Evolutionary conservation across 257 asterid genomes (phyloP).

Genomic region (Nicotiana tabacum): DNA sequence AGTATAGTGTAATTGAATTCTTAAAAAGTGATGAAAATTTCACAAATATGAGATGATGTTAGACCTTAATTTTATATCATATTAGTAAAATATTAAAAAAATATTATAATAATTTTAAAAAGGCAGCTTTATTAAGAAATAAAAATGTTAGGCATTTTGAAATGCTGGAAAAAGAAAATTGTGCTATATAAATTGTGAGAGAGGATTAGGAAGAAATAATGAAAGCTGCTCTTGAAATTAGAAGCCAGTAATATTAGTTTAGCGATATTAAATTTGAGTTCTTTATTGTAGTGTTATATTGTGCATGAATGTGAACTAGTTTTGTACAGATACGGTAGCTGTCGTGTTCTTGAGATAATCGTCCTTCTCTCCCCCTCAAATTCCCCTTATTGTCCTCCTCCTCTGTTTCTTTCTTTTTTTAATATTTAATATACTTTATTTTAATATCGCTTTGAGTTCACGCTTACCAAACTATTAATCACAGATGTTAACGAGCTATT

Average conservation of each 20-base stretch:
- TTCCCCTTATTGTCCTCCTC: constrained; percentile 16
- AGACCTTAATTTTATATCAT: background rate
- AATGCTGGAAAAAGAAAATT: background rate
- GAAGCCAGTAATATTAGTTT: background rate
- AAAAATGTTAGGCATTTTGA: background rate
- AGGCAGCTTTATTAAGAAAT: background rate
- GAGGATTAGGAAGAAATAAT: background rate
- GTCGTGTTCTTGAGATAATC: constrained; percentile 8
- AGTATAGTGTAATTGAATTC: background rate
- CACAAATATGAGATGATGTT: background rate
- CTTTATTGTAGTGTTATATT: background rate
- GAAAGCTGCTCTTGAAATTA: background rate
- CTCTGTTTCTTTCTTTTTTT: background rate
- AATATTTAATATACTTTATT: no score
- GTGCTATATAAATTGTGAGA: background rate
- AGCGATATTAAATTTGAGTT: background rate
- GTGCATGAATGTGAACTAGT: constrained; percentile 9
- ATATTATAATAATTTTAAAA: no score
- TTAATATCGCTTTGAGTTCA: background rate
- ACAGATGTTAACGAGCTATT: background rate
- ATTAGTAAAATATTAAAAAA: background rate
- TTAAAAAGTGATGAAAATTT: background rate
- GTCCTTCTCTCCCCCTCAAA: background rate
- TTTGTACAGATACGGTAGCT: constrained; percentile 9
- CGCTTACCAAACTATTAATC: background rate